phyloP scores from a whole-genome alignment of 2,329 filamentous ascomycete genomes.

The Stachybotrys chlorohalonatus region DNA sequence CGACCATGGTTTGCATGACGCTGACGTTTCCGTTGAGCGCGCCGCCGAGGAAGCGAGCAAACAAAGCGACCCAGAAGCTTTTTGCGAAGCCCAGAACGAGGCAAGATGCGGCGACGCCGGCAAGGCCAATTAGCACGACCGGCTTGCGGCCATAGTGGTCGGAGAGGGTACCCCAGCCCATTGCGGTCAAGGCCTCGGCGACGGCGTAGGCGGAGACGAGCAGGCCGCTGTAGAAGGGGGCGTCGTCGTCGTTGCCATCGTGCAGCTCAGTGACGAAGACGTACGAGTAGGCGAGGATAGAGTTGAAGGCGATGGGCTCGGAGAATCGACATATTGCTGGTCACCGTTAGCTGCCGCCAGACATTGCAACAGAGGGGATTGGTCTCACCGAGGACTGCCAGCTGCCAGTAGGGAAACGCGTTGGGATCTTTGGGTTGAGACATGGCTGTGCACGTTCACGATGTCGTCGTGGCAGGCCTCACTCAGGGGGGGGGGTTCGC shows the following conservation, averaged over 20 bases:
- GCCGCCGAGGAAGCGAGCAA: constrained; percentile 78
- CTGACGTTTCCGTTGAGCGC: constrained; percentile 85
- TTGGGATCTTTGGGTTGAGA: constrained; percentile 4
- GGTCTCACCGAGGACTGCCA: constrained; percentile 5
- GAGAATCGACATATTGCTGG: constrained; percentile 39
- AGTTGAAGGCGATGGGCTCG: constrained; percentile 89
- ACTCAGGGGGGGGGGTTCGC: too few species aligned
- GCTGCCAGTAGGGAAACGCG: constrained; percentile 5
- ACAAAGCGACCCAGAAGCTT: constrained; percentile 67
- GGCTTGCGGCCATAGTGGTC: constrained; percentile 63
- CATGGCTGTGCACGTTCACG: neutral
- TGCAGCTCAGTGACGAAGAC: constrained; percentile 78
- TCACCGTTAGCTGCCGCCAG: neutral
- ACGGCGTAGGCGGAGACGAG: constrained; percentile 82
- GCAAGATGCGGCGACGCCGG: constrained; percentile 69
- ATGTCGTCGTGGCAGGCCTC: neutral
- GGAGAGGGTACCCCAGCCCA: constrained; percentile 38
- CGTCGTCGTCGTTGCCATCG: constrained; percentile 58
- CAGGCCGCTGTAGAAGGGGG: constrained; percentile 76
- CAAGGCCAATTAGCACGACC: constrained; percentile 62
- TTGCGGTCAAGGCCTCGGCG: constrained; percentile 79
- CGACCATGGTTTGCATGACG: constrained; percentile 79
- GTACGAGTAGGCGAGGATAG: constrained; percentile 82
- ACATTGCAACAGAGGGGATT: neutral
- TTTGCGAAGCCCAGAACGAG: constrained; percentile 74